A percentile compares a stretch with the other conserved stretches of the same genome.
Evolutionary conservation across 2,329 filamentous ascomycete species (phyloP).

Genomic region (Arthrobotrys musiformis): DNA sequence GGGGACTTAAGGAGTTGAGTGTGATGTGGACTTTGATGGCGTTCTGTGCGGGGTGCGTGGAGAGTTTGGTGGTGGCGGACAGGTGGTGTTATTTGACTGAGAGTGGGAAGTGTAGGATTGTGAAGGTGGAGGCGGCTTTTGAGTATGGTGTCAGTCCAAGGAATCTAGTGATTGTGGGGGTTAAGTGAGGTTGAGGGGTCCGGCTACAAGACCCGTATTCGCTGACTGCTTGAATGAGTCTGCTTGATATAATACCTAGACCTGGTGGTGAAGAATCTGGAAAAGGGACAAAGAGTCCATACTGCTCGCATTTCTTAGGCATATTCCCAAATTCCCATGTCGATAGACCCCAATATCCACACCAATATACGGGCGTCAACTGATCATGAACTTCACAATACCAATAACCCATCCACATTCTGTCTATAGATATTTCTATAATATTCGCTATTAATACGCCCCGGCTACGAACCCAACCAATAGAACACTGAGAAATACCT

Average conservation of each 20-base stretch:
- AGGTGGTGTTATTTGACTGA: slow-evolving; percentile 88
- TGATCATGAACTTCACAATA: neutral
- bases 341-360: neutral
- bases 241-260: neutral
- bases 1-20: slow-evolving; percentile 81
- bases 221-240: neutral
- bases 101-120: slow-evolving; percentile 69
- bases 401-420: neutral
- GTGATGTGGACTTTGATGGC: slow-evolving; percentile 96
- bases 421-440: neutral
- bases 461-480: neutral
- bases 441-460: neutral
- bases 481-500: neutral
- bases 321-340: neutral
- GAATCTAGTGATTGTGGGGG: slow-evolving; percentile 50
- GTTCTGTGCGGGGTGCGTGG: slow-evolving; percentile 87
- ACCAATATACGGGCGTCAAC: neutral
- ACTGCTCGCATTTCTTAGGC: neutral
- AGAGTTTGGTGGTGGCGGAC: slow-evolving; percentile 89
- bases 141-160: slow-evolving; percentile 48
- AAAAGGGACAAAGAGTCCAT: neutral
- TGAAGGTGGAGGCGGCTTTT: slow-evolving; percentile 46
- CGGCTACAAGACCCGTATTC: too few species aligned
- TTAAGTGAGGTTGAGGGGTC: slow-evolving; percentile 29
- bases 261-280: too few species aligned